phyloP scores from a whole-genome alignment of 345 rosid genomes.

The Rhodomyrtus tomentosa region DNA sequence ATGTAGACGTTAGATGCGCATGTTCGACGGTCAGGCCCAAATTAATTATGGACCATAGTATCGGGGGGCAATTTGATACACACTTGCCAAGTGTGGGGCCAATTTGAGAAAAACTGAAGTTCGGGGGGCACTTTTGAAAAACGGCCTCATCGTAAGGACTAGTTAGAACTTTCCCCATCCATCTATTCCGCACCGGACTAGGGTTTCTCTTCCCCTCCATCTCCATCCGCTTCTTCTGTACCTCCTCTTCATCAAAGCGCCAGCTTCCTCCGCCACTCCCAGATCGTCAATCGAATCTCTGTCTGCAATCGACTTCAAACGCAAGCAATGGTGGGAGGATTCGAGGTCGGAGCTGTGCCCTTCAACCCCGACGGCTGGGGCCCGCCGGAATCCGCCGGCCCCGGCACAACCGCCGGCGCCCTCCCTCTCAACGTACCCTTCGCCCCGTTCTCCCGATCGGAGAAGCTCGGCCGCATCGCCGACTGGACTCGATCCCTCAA shows the following conservation, averaged over 20 bases:
- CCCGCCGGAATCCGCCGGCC: slow-evolving; percentile 51
- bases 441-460: slow-evolving; percentile 84
- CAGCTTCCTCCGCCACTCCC: not conserved
- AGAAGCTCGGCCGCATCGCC: slow-evolving; percentile 87
- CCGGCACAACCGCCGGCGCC: slow-evolving; percentile 10
- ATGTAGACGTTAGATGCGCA: not conserved
- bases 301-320: not conserved
- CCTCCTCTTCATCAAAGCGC: not conserved
- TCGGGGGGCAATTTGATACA: not conserved
- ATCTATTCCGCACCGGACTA: not conserved
- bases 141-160: not conserved
- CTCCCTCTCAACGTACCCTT: slow-evolving; percentile 61
- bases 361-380: slow-evolving; percentile 96
- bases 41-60: not conserved
- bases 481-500: slow-evolving; percentile 68
- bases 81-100: not conserved
- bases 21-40: not conserved
- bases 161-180: not conserved
- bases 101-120: not conserved
- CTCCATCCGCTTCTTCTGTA: not conserved
- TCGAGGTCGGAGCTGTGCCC: slow-evolving; percentile 68
- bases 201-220: not conserved
- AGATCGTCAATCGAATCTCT: not conserved
- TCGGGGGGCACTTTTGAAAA: not conserved
- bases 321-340: slow-evolving; percentile 20